Evolutionary conservation across 2,329 filamentous ascomycete species (phyloP), one percentile per base, ranked within the genome.

Genomic region (Cladosporium colombiae): DNA sequence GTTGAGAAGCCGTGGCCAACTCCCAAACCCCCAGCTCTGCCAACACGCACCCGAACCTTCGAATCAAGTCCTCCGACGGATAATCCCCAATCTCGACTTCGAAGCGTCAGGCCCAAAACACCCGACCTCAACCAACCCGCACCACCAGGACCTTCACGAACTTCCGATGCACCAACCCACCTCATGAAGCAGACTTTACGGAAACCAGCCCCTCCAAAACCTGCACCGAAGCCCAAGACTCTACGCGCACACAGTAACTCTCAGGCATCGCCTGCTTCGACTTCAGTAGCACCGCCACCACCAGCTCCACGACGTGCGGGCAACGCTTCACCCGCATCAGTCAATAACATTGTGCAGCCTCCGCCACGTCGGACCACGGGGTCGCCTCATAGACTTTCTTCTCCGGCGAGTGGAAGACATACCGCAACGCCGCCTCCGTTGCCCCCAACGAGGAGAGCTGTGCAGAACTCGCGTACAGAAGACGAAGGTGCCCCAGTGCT

Each of bases 191-290:
- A n/a, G 53, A 75, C 72, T 3, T 65, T 71, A 11, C 71, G 75
- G 13, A 79, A 78, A 55, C 71, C 75, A 11, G 74, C 76, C 5
- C 77, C 77, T 6, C 68, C 70, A 8, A 74, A 74, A 4, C 72
- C 75, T 27, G 76, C 76, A 2, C 73, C 71, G 33, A 79, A 78
- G 62, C 75, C 76, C 5, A 72, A 57, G 14, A 65, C 73, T 3
- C 70, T 76, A 14, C 70, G 74, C 16, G 71, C 71, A 7, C 70
- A 71, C 8, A 74, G 71, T 60, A 68, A 67, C 8, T 65, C 67
- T 33, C 33, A 35, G 21, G 23, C 33, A 40, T 71, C 71, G 4
- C 65, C 67, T 35, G 55, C 66, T 8, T 25, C 27, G 29, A 57
- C 68, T 21, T 66, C 25, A 8, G n/a, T 44, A 40, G 63, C 67